phyloP scores from a whole-genome alignment of 2,329 filamentous ascomycete genomes.

The Periconia sp. region DNA sequence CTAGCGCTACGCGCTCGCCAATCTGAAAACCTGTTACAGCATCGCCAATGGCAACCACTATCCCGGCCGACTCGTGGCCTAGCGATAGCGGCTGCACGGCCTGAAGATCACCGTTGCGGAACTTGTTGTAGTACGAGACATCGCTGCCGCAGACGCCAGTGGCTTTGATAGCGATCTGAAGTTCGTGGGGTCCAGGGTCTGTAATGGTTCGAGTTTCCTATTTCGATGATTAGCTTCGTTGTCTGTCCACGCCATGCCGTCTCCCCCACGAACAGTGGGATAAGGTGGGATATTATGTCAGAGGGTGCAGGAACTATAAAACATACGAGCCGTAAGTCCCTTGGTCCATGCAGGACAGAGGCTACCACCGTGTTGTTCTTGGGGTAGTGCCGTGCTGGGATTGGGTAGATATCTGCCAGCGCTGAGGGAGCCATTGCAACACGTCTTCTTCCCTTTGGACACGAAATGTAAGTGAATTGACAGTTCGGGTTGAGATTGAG shows the following conservation, averaged over 20 bases:
- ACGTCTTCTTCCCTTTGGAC: conserved; percentile 6
- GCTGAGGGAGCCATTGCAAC: conserved; percentile 46
- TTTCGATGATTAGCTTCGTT: conserved; percentile 25
- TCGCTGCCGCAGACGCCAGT: conserved; percentile 73
- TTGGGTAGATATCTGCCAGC: conserved; percentile 42
- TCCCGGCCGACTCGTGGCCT: conserved; percentile 44
- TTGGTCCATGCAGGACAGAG: conserved; percentile 46
- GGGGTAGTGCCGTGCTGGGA: conserved; percentile 40
- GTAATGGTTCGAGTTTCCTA: conserved; percentile 60
- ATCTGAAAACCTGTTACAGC: conserved; percentile 42
- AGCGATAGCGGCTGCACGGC: conserved; percentile 66
- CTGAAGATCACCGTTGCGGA: conserved; percentile 70
- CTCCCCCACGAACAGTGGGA: conserved; percentile 35
- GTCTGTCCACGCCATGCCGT: conserved; percentile 15
- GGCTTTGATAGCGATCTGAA: conserved; percentile 66
- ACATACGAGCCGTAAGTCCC: conserved; percentile 46
- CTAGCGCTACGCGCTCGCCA: conserved; percentile 45
- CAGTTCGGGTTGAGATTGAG: conserved; percentile 21
- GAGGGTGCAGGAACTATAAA: conserved; percentile 30
- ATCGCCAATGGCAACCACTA: conserved; percentile 43
- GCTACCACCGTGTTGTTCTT: conserved; percentile 43
- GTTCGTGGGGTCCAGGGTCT: conserved; percentile 57
- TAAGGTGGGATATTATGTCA: conserved; percentile 34
- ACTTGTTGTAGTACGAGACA: conserved; percentile 72
- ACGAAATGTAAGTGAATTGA: conserved; percentile 17